Evolutionary conservation across 2,329 filamentous ascomycete genomes (phyloP), one percentile per base, ranked within the genome.

Genomic region (Trichophyton schoenleinii): DNA sequence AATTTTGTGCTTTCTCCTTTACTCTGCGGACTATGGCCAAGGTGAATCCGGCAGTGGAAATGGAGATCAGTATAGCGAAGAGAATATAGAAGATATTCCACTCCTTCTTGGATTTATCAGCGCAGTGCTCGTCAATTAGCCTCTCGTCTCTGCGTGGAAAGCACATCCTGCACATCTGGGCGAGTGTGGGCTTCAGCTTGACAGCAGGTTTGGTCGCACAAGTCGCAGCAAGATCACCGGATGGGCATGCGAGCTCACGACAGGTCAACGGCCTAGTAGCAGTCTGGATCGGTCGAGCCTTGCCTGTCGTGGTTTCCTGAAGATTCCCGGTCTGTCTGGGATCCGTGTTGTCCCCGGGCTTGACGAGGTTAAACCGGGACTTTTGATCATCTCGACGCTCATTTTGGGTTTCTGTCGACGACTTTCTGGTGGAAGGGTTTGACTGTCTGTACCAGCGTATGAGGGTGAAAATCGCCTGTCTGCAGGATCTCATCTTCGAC

Each of bases 71-170:
- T 46, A 58, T 44, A 9, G 57, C 57, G n/a, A n/a, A 58, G 20
- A 58, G 57, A 15, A 58, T 44, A 28, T 58, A 58, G 28, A 58
- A 58, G 7, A 58, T 18, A n/a, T 58, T 11, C 36, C 57, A 46
- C 36, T 44, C 38, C 41, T 31, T 58, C 18, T 58, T 22, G 11
- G 15, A 20, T 15, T 7, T 11, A 8, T 58, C 57, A 28, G 36
- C 28, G 57, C 57, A 58, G 15, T 58, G 20, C 28, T 22, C 36
- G 4, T 28, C 15, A 28, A 58, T 44, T 36, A 58, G 36, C 20
- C 22, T 2, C 36, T 58, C 57, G 18, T 58, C 42, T 44, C 57
- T 58, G 6, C 41, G 57, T 13, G 57, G 57, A 5, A 42, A 44
- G 13, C 57, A 58, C 57, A 58, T 58, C 3, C 15, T 58, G 57